phyloP scores from a whole-genome alignment of 2,329 filamentous ascomycete species.

The Epichloe aotearoae region DNA sequence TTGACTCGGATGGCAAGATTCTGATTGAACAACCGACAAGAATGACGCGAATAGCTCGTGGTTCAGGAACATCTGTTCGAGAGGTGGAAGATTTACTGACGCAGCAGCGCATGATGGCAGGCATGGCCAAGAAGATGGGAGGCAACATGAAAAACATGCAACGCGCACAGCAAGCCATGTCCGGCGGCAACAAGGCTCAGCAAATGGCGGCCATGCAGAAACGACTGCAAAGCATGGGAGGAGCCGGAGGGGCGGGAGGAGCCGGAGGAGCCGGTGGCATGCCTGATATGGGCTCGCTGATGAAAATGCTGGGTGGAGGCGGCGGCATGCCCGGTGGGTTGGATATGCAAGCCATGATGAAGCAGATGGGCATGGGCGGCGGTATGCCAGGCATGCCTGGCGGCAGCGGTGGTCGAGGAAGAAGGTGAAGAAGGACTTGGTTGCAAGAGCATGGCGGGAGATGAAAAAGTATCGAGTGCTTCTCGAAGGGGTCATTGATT shows the following conservation, averaged over 20 bases:
- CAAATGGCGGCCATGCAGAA: conserved; percentile 98
- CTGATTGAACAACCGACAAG: conserved; percentile 85
- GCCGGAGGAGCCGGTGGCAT: conserved; percentile 51
- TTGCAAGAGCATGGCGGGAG: too few species aligned
- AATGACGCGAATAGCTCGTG: conserved; percentile 82
- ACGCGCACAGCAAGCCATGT: conserved; percentile 79
- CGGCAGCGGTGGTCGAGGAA: conserved; percentile 18
- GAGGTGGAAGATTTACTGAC: conserved; percentile 93
- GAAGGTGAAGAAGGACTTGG: conserved; percentile 9
- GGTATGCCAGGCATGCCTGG: conserved; percentile 9
- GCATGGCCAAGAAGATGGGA: conserved; percentile 98
- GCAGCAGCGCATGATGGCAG: conserved; percentile 96
- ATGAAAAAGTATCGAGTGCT: too few species aligned
- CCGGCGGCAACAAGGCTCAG: conserved; percentile 79
- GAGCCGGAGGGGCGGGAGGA: conserved; percentile 34
- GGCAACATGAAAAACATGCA: conserved; percentile 98
- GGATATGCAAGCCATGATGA: conserved; percentile 72
- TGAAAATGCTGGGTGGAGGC: conserved; percentile 74
- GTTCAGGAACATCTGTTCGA: conserved; percentile 76
- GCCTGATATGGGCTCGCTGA: conserved; percentile 74
- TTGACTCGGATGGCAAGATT: conserved; percentile 89
- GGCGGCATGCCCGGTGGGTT: conserved; percentile 54
- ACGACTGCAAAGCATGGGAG: conserved; percentile 83
- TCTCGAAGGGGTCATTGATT: too few species aligned
- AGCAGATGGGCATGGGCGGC: conserved; percentile 49